These are phyloP conservation scores for Globisporangium parvum DNA, from an alignment of 352 stramenopile genomes.

Conservation along the genomic window DNA sequence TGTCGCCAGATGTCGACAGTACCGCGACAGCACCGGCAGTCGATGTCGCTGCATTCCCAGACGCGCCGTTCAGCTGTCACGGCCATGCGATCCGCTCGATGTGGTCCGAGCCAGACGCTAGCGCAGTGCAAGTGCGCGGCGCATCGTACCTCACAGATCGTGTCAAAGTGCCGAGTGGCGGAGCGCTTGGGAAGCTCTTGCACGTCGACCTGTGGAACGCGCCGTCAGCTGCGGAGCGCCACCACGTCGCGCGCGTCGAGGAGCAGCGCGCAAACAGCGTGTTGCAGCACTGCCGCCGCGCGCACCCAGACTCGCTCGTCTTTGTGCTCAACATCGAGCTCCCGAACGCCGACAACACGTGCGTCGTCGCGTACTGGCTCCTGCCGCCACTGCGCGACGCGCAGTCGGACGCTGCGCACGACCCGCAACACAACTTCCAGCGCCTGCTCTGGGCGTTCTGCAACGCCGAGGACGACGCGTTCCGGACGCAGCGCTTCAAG, in stretches of 20 bases:
- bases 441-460: conserved; percentile 51
- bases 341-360: conserved; percentile 61
- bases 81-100: conserved; percentile 35
- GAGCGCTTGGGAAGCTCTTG: conserved; percentile 42
- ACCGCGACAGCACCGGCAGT: conserved; percentile 1
- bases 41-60: conserved; percentile 18
- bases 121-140: conserved; percentile 47
- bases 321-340: conserved; percentile 87
- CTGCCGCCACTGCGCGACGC: conserved; percentile 22
- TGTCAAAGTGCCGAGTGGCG: conserved; percentile 39
- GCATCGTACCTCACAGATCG: conserved; percentile 49
- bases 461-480: conserved; percentile 34
- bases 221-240: conserved; percentile 30
- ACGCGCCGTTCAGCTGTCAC: conserved; percentile 30
- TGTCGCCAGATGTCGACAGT: conserved; percentile 8
- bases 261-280: conserved; percentile 38
- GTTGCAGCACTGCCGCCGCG: conserved; percentile 31
- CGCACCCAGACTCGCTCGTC: conserved; percentile 56
- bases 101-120: conserved; percentile 53
- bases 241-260: conserved; percentile 53
- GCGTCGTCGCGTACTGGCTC: conserved; percentile 76
- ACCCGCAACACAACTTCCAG: conserved; percentile 39
- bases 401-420: conserved; percentile 5
- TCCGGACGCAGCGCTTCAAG: conserved; percentile 81
- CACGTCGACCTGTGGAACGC: conserved; percentile 64